Evolutionary conservation across 345 rosid species (phyloP).

Genomic region (Syzygium aqueum): DNA sequence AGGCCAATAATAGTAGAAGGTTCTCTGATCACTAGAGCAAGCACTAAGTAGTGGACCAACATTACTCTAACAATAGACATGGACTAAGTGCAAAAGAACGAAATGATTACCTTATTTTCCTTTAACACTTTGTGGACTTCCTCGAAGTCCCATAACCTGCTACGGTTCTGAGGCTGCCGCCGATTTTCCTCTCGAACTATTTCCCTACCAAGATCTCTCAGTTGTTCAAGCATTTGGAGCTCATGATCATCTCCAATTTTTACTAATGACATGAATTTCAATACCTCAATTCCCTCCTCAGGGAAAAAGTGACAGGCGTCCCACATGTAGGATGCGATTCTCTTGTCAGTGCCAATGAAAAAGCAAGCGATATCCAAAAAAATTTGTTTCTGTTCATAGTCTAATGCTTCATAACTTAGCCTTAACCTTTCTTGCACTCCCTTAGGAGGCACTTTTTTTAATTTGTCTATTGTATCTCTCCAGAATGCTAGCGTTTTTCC

Average conservation of each 20-base stretch:
- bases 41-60: neutral
- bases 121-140: neutral
- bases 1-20: neutral
- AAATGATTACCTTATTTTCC: neutral
- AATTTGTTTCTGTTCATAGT: accelerated
- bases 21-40: neutral
- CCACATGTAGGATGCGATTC: neutral
- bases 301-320: accelerated
- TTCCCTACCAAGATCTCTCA: neutral
- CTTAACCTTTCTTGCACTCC: accelerated
- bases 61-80: neutral
- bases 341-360: neutral
- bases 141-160: neutral
- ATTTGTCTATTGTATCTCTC: accelerated
- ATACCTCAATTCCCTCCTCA: neutral
- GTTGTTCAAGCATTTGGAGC: neutral
- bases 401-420: accelerated
- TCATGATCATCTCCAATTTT: neutral
- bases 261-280: neutral
- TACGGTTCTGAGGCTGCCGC: neutral
- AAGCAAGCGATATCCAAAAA: neutral
- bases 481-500: neutral
- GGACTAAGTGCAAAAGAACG: neutral
- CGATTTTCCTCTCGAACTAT: neutral
- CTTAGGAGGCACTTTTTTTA: accelerated